A percentile compares a stretch with the other conserved stretches of the same genome.
These are phyloP conservation scores for Nidularia pulvinata DNA, from an alignment of 768 basidiomycete species.

Conservation along the genomic window DNA sequence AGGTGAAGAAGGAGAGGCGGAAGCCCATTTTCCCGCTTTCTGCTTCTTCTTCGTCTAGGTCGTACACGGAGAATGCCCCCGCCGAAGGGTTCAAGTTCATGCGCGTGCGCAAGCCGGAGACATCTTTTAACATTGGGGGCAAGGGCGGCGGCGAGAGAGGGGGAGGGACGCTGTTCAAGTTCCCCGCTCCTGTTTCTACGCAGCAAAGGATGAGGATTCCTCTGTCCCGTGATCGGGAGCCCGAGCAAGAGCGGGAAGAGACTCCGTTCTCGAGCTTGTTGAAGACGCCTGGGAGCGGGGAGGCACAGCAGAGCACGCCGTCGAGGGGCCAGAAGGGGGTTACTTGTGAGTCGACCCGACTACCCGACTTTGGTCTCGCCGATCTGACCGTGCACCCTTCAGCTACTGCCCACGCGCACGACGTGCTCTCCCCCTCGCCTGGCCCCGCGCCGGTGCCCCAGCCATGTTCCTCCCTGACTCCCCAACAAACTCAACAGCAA, in stretches of 20 bases:
- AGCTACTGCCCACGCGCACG: not conserved
- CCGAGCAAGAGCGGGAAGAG: no score
- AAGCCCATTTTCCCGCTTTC: no score
- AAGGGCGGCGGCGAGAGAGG: no score
- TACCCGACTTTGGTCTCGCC: not conserved
- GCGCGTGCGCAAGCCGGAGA: not conserved
- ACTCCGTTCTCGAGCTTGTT: not conserved
- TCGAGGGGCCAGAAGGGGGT: no score
- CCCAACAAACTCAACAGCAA: not conserved
- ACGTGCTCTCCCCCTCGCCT: not conserved
- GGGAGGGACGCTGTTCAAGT: no score
- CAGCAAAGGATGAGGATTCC: no score
- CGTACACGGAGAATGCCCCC: not conserved
- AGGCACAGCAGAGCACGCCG: no score
- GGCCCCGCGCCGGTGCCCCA: not conserved
- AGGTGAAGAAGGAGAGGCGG: no score
- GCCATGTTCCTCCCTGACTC: not conserved
- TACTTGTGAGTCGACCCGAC: not conserved
- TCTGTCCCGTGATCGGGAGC: no score
- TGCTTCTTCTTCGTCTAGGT: no score
- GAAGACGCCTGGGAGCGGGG: not conserved
- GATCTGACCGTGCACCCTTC: not conserved
- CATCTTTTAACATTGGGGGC: not conserved
- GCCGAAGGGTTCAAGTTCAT: constrained; percentile 1
- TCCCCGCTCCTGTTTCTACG: no score